Evolutionary conservation across 2,329 filamentous ascomycete genomes (phyloP).

Genomic region (Nemania bipapillata): DNA sequence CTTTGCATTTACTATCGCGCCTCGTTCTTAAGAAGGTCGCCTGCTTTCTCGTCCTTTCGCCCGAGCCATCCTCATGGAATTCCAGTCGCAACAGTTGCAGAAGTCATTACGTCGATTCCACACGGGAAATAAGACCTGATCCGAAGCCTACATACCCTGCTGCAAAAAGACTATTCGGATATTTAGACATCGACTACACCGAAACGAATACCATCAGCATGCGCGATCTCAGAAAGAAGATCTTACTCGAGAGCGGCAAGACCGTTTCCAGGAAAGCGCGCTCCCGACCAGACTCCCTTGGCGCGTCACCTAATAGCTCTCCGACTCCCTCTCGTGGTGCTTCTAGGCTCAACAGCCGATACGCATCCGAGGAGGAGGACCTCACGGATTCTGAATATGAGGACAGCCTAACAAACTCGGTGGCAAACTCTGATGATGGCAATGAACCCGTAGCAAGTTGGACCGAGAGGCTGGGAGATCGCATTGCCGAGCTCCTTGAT

Average conservation of each 20-base stretch:
- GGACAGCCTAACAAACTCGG: constrained; percentile 60
- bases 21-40: neutral
- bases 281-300: constrained; percentile 65
- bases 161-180: constrained; percentile 9
- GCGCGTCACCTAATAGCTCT: constrained; percentile 68
- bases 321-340: constrained; percentile 66
- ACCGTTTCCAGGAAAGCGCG: constrained; percentile 76
- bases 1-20: neutral
- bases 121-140: constrained; percentile 49
- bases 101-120: constrained; percentile 42
- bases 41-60: neutral
- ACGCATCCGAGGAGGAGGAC: constrained; percentile 72
- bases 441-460: constrained; percentile 67
- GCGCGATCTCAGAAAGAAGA: constrained; percentile 74
- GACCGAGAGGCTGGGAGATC: constrained; percentile 70
- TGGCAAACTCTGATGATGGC: constrained; percentile 73
- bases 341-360: constrained; percentile 70
- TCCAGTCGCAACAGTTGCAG: constrained; percentile 40
- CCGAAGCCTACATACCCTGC: neutral
- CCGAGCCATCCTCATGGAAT: constrained; percentile 49
- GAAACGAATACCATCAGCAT: constrained; percentile 53
- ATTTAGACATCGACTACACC: constrained; percentile 10
- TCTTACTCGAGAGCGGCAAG: constrained; percentile 75
- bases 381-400: constrained; percentile 65
- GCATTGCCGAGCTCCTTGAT: constrained; percentile 75